Evolutionary conservation across 2,329 filamentous ascomycete species (phyloP).

Genomic region (Neoascochyta sp.): DNA sequence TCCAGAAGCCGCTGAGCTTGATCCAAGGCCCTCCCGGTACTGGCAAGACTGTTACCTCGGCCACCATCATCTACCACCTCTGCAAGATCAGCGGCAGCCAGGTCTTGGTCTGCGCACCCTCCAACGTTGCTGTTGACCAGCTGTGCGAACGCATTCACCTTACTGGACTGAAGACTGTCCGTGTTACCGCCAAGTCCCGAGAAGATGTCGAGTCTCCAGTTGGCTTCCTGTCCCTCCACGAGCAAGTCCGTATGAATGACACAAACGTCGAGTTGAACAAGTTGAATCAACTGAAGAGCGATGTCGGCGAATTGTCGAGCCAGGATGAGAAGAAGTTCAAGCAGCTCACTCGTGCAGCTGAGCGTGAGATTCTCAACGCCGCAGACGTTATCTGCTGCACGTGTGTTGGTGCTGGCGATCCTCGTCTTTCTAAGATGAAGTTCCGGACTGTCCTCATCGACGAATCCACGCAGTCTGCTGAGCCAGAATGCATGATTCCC

Average conservation of each 20-base stretch:
- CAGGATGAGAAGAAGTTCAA: conserved; percentile 99
- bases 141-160: conserved; percentile 94
- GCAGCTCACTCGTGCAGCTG: conserved; percentile 86
- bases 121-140: conserved; percentile 97
- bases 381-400: conserved; percentile 99
- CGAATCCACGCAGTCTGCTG: conserved; percentile 95
- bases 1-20: conserved; percentile 88
- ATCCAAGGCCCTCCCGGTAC: conserved; percentile 97
- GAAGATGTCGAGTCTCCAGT: conserved; percentile 99
- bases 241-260: conserved; percentile 96
- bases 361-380: conserved; percentile 90
- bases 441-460: conserved; percentile 98
- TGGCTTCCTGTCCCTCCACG: conserved; percentile 88
- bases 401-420: conserved; percentile 94
- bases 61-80: conserved; percentile 96
- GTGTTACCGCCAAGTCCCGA: conserved; percentile 96
- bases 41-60: conserved; percentile 97
- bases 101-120: conserved; percentile 93
- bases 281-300: conserved; percentile 86
- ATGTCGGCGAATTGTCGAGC: conserved; percentile 85
- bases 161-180: conserved; percentile 93
- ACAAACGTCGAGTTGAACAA: conserved; percentile 92
- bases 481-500: conserved; percentile 98
- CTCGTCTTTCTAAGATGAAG: conserved; percentile 92
- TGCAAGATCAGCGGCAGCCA: conserved; percentile 93